phyloP scores from a whole-genome alignment of 164 flowering plant species.

The Buxus sempervirens region DNA sequence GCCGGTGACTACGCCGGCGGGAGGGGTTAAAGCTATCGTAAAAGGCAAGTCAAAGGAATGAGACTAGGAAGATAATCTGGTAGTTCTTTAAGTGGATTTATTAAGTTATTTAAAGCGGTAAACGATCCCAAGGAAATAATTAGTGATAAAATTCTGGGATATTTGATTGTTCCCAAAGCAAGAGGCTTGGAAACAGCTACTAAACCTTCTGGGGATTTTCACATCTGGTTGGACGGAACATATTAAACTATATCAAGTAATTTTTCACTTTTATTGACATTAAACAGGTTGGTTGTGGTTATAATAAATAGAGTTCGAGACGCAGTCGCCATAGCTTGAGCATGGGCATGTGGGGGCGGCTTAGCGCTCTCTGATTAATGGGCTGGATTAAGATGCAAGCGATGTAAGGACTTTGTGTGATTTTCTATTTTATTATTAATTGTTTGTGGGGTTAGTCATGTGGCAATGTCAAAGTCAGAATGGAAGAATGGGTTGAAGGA shows the following conservation, averaged over 20 bases:
- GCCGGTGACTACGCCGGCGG: slow-evolving; percentile 85
- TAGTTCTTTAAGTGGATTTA: neutral
- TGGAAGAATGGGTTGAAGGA: too few species aligned
- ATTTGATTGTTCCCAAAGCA: slow-evolving; percentile 56
- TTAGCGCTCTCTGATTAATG: slow-evolving; percentile 15
- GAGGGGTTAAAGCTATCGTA: slow-evolving; percentile 60
- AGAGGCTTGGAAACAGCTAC: slow-evolving; percentile 26
- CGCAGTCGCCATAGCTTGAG: slow-evolving; percentile 38
- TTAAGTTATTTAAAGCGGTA: slow-evolving; percentile 14
- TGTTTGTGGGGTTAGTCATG: neutral
- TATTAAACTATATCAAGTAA: slow-evolving; percentile 3
- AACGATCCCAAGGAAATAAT: slow-evolving; percentile 53
- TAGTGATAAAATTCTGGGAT: slow-evolving; percentile 17
- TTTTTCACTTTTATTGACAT: neutral
- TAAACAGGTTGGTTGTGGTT: neutral
- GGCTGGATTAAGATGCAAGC: slow-evolving; percentile 27
- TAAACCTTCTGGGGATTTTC: slow-evolving; percentile 41
- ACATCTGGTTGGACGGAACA: slow-evolving; percentile 17
- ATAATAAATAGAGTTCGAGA: slow-evolving; percentile 22
- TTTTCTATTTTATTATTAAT: neutral
- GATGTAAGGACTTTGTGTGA: slow-evolving; percentile 9
- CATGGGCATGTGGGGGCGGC: slow-evolving; percentile 34
- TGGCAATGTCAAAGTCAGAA: too few species aligned
- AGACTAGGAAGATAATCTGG: slow-evolving; percentile 17
- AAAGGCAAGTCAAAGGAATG: slow-evolving; percentile 38